Conservation (phyloP, 768 basidiomycete species). For the Clavaria fumosa region DNA sequence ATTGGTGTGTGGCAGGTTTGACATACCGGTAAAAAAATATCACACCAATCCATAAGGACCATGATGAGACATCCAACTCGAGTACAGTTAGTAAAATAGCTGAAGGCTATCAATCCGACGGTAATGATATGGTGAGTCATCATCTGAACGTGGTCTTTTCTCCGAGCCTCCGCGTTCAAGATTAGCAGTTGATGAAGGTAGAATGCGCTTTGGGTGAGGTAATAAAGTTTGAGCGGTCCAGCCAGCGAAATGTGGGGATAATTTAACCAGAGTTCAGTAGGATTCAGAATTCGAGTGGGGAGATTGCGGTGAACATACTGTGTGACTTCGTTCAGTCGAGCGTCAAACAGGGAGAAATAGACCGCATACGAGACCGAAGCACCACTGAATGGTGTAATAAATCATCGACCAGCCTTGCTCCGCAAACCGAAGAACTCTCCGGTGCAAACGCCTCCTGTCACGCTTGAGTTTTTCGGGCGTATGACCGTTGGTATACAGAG, state of each 20-base stretch:
- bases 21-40: constrained; percentile 83
- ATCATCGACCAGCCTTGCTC: constrained; percentile 89
- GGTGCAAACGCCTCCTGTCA: constrained; percentile 48
- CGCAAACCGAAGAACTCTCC: constrained; percentile 74
- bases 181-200: constrained; percentile 87
- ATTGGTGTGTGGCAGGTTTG: too few relatives aligned
- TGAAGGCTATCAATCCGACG: constrained; percentile 54
- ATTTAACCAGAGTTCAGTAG: constrained; percentile 52
- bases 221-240: constrained; percentile 79
- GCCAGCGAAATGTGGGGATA: constrained; percentile 78
- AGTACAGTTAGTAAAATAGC: constrained; percentile 75
- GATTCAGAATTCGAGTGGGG: constrained; percentile 49
- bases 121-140: constrained; percentile 92
- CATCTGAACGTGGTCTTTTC: constrained; percentile 95
- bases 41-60: constrained; percentile 88
- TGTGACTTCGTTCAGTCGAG: constrained; percentile 2
- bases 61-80: constrained; percentile 83
- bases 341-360: constrained; percentile 9
- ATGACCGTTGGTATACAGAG: constrained; percentile 14
- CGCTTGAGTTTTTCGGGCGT: constrained; percentile 17
- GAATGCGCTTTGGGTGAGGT: constrained; percentile 72
- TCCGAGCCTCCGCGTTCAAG: constrained; percentile 79
- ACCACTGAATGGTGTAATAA: constrained; percentile 68
- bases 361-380: constrained; percentile 62
- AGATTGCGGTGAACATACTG: constrained; percentile 72